phyloP scores from a whole-genome alignment of 148 eudicot species.

The Fagopyrum esculentum region DNA sequence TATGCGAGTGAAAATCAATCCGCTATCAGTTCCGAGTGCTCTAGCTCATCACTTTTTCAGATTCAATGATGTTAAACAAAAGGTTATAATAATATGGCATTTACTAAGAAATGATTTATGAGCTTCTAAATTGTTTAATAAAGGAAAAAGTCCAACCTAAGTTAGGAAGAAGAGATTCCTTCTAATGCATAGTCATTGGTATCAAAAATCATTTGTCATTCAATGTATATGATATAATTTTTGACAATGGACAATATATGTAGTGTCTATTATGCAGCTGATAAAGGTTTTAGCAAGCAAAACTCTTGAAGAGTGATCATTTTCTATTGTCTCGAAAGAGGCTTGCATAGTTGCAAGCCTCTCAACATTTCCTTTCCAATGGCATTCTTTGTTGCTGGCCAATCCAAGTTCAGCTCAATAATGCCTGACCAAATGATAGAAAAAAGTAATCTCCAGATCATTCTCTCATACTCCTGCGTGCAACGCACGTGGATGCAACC shows the following conservation, averaged over 20 bases:
- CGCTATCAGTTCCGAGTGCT: background rate
- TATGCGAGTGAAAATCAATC: background rate
- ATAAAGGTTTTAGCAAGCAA: constrained; percentile 27
- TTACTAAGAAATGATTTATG: background rate
- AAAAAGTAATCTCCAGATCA: too few species aligned
- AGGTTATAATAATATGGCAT: background rate
- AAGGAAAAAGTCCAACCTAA: background rate
- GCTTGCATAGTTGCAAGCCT: constrained; percentile 31
- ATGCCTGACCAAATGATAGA: constrained; percentile 40
- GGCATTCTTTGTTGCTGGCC: constrained; percentile 78
- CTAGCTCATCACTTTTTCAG: background rate
- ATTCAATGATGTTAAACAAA: background rate
- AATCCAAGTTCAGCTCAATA: constrained; percentile 66
- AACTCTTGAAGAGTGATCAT: constrained; percentile 54
- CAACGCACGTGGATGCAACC: too few species aligned
- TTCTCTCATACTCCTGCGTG: too few species aligned
- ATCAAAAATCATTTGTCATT: background rate
- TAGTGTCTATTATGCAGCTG: background rate
- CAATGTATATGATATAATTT: background rate
- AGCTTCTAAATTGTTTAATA: background rate
- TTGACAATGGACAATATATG: background rate
- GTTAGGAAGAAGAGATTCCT: background rate
- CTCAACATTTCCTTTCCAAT: constrained; percentile 78
- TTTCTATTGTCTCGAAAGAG: constrained; percentile 46
- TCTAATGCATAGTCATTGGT: background rate